Base-by-base conservation (phyloP, 176 grass and related monocot genomes). In the Aegilops sharonensis region DNA sequence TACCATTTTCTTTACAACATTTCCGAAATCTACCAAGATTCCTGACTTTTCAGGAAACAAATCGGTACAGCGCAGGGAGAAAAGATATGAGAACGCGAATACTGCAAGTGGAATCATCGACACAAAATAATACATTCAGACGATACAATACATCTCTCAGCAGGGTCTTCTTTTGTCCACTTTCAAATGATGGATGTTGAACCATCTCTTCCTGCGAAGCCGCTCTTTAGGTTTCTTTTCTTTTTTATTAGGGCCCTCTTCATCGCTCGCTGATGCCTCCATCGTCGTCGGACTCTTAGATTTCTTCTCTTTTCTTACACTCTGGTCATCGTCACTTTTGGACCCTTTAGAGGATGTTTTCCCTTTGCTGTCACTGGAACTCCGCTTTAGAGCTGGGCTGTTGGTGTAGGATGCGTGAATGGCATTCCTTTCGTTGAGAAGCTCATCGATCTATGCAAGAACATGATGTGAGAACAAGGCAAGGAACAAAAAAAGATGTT, bases 391-490 rank as follows among this genome's bases (percentile, higher is more conserved):
- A 85, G 76, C 65, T 36, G 94, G 83, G 40, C 84, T 91, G 47
- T 84, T 94, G 52, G 97, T 97, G 81, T 99, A 99, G 62, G 97
- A 93, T 57, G 94, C 94, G 90, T 99, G 97, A 81, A 99, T 90
- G 79, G 50, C 62, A 66, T 93, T 97, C 82, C 97, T 91, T 94
- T 96, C 94, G 43, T 91, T 87, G 64, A 99, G 87, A 78, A 99
- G 97, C 24, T 94, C 92, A 60, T 97, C 97, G 18, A 99, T 94
- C 97, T 99, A 87, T 18, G 50, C 87, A 50, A 81, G 27, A 88
- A 47, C 27, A 70, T n/a, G 12, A 77, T 64, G 25, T 87, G 10
- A 85, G 68, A 62, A 36, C 37, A 61, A 36, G 35, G 29, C 56
- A 23, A 17, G 84, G 86, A 77, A 63, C 40, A 66, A 5, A 75